Conservation (phyloP, 208 protist species). For the Trypanosoma melophagium region DNA sequence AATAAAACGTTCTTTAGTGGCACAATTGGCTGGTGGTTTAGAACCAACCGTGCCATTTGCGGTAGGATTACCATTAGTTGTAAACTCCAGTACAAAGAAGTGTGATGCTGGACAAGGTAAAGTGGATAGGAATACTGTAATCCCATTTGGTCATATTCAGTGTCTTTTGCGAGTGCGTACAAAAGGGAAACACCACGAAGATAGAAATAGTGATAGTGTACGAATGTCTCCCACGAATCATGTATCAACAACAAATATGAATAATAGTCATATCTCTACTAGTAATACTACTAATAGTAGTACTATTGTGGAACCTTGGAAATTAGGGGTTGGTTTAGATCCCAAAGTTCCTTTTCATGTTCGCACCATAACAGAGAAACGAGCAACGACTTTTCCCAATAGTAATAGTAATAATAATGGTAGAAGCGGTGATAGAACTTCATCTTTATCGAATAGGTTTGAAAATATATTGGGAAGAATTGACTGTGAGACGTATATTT, state of each 20-base stretch:
- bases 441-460: neutral
- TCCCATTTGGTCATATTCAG: conserved; percentile 31
- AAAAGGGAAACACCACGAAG: neutral
- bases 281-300: neutral
- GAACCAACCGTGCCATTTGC: conserved; percentile 67
- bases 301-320: conserved; percentile 52
- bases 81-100: neutral
- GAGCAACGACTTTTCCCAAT: neutral
- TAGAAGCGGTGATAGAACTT: neutral
- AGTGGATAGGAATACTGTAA: neutral
- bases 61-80: conserved; percentile 45
- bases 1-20: neutral
- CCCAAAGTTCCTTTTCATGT: conserved; percentile 39
- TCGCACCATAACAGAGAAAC: conserved; percentile 53
- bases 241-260: too few relatives aligned
- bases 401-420: neutral
- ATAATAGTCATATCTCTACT: neutral
- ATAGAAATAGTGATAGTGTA: neutral
- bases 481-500: conserved; percentile 72
- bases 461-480: conserved; percentile 34
- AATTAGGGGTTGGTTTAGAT: conserved; percentile 59
- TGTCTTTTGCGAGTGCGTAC: conserved; percentile 26
- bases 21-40: conserved; percentile 50
- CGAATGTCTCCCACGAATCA: too few relatives aligned
- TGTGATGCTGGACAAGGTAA: neutral